phyloP scores from a whole-genome alignment of 2,329 filamentous ascomycete genomes.

The Fusarium devonianum region DNA sequence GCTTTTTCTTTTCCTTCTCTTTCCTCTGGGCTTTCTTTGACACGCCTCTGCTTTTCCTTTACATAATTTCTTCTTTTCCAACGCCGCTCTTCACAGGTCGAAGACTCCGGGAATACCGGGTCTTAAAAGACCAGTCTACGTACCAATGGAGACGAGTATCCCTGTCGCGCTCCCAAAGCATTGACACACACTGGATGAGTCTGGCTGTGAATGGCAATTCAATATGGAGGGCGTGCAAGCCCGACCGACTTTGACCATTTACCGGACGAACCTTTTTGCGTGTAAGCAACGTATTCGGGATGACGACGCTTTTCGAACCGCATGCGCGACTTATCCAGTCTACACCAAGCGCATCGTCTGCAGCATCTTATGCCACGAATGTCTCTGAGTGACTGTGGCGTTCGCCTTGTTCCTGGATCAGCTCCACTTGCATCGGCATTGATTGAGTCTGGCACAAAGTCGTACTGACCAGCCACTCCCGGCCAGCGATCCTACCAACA shows the following conservation, averaged over 20 bases:
- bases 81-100: neutral
- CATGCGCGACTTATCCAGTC: neutral
- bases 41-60: slow-evolving; percentile 13
- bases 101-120: neutral
- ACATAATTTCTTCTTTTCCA: slow-evolving; percentile 5
- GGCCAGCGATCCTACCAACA: slow-evolving; percentile 6
- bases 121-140: too few species aligned
- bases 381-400: neutral
- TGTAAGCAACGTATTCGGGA: neutral
- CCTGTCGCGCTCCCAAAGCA: slow-evolving; percentile 14
- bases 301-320: neutral
- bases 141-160: neutral
- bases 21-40: neutral
- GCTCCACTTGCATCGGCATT: slow-evolving; percentile 8
- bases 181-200: slow-evolving; percentile 19
- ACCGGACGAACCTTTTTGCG: too few species aligned
- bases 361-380: neutral
- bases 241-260: too few species aligned
- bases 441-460: slow-evolving; percentile 7
- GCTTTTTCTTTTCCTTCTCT: slow-evolving; percentile 10
- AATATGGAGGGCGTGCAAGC: neutral
- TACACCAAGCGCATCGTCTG: neutral
- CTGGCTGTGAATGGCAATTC: neutral
- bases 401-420: slow-evolving; percentile 10
- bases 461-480: too few species aligned